These are phyloP conservation scores for Cladosporium sp. DNA, from an alignment of 2,329 filamentous ascomycete genomes.

Conservation along the genomic window DNA sequence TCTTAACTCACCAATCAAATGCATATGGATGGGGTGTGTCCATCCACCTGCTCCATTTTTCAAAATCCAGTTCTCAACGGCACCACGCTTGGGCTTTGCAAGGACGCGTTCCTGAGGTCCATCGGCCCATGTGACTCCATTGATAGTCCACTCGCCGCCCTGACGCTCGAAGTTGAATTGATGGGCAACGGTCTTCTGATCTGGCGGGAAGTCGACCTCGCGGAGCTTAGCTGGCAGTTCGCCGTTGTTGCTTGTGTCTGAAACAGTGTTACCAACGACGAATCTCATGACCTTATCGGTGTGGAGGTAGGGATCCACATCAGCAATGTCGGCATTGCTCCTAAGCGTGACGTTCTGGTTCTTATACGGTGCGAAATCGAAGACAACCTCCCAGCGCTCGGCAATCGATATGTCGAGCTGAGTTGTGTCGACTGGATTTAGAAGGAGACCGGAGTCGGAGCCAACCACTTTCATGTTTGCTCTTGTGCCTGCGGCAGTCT, in stretches of 20 bases:
- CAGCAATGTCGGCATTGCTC: slow-evolving; percentile 28
- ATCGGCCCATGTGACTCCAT: slow-evolving; percentile 45
- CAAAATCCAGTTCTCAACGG: slow-evolving; percentile 41
- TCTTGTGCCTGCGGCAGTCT: slow-evolving; percentile 31
- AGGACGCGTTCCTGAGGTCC: slow-evolving; percentile 36
- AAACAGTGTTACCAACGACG: slow-evolving; percentile 46
- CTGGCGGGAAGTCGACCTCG: slow-evolving; percentile 37
- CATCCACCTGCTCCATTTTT: slow-evolving; percentile 51
- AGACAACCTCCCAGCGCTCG: slow-evolving; percentile 59
- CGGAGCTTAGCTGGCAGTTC: slow-evolving; percentile 39
- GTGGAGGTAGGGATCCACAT: slow-evolving; percentile 49
- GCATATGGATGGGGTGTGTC: slow-evolving; percentile 49
- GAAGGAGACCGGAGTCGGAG: slow-evolving; percentile 55
- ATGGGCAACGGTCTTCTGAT: slow-evolving; percentile 42
- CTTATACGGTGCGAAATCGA: slow-evolving; percentile 54
- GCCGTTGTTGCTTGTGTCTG: slow-evolving; percentile 41
- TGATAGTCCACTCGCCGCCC: slow-evolving; percentile 51
- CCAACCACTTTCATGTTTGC: slow-evolving; percentile 56
- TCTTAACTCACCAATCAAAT: slow-evolving; percentile 49
- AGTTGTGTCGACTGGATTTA: slow-evolving; percentile 45
- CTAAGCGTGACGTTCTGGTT: slow-evolving; percentile 45
- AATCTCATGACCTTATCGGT: slow-evolving; percentile 44
- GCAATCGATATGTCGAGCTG: slow-evolving; percentile 53
- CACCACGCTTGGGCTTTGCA: slow-evolving; percentile 36
- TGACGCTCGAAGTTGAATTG: slow-evolving; percentile 49